These are phyloP conservation scores for Epipyxis sp. DNA, from an alignment of 108 stramenopile genomes.

Conservation along the genomic window DNA sequence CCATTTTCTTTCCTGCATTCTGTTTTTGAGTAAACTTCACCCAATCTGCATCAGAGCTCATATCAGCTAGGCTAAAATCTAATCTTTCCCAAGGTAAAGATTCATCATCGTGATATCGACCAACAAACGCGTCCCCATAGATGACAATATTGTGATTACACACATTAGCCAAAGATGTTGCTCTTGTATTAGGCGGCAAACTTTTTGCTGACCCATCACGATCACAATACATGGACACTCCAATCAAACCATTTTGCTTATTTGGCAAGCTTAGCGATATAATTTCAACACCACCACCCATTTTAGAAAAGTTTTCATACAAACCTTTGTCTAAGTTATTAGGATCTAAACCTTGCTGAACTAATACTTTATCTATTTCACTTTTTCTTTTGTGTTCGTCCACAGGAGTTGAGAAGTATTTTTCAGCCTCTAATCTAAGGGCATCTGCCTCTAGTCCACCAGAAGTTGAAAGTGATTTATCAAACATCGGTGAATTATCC, in stretches of 20 bases:
- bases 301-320: neutral
- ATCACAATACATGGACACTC: constrained; percentile 28
- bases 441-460: neutral
- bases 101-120: constrained; percentile 5
- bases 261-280: neutral
- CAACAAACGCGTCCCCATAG: neutral
- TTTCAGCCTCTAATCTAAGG: neutral
- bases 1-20: neutral
- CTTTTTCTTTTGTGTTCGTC: neutral
- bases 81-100: neutral
- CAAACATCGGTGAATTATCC: neutral
- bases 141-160: neutral
- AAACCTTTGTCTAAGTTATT: neutral
- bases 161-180: neutral
- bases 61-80: neutral
- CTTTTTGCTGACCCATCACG: neutral
- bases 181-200: neutral
- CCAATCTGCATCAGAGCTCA: constrained; percentile 7
- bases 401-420: neutral
- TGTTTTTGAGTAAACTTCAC: neutral
- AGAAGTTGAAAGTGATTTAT: neutral
- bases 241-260: neutral
- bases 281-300: constrained; percentile 11
- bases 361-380: too few relatives aligned
- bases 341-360: too few relatives aligned